Conservation (phyloP, 768 basidiomycete genomes). For the Leccinum longicurvipes region DNA sequence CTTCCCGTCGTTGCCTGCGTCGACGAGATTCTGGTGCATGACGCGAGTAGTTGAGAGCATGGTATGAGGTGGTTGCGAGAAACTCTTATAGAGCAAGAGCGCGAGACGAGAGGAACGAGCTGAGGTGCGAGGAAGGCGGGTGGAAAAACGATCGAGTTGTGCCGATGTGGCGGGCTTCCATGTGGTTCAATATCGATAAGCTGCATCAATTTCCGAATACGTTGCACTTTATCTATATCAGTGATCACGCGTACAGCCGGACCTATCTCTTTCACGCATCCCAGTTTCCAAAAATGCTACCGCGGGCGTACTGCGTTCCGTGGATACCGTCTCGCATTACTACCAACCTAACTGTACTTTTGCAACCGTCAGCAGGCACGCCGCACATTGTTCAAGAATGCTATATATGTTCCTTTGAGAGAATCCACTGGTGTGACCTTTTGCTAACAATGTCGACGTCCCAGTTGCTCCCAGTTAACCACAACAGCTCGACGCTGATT, state of each 20-base stretch:
- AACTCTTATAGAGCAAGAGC: not conserved
- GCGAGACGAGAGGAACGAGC: not conserved
- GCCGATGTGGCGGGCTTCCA: not conserved
- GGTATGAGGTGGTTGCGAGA: not conserved
- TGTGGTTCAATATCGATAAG: not conserved
- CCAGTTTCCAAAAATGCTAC: not conserved
- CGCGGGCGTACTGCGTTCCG: not conserved
- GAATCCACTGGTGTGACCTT: too few relatives aligned
- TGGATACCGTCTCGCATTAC: not conserved
- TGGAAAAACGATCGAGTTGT: constrained; percentile 5
- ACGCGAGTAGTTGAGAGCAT: constrained; percentile 15
- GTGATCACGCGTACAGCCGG: not conserved
- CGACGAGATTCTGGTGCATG: constrained; percentile 27
- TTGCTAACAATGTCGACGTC: not conserved
- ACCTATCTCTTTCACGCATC: not conserved
- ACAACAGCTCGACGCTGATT: not conserved
- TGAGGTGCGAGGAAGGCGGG: not conserved
- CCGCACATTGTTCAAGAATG: not conserved
- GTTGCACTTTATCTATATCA: not conserved
- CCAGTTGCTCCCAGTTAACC: not conserved
- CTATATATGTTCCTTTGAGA: too few relatives aligned
- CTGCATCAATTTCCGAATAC: not conserved
- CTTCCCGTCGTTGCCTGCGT: constrained; percentile 23
- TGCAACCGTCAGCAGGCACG: not conserved
- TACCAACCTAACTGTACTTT: too few relatives aligned